Evolutionary conservation across 345 rosid species (phyloP), one percentile per base, ranked within the genome.

Genomic region (Rhizophora mangle): DNA sequence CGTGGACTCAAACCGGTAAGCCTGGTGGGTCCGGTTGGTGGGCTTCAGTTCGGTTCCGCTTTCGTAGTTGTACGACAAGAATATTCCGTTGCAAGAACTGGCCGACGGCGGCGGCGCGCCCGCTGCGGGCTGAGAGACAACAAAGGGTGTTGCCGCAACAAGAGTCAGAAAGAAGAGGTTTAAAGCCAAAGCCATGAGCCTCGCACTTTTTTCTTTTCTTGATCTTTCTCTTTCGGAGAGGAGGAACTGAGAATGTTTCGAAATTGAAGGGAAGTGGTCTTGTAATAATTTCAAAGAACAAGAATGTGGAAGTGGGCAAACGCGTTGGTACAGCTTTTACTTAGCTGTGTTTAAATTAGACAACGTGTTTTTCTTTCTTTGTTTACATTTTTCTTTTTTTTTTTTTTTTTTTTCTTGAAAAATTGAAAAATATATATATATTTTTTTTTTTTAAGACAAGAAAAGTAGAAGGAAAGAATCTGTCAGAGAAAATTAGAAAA

Each of bases 1-100:
- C 22, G 82, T 86, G 0, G 98, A 95, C 75, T 90, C 84, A 83
- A 95, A 95, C 39, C 94, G 79, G 82, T 92, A 95, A 5, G 97
- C 84, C 78, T 95, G 99, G 85, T 80, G 76, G 24, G 47, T 66
- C 6, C 86, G 85, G 62, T 81, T 75, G 49, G 82, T 79, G 20
- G 99, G 99, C 27, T 80, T 79, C 13, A 95, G 79, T 79, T 80
- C 64, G 53, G 83, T 47, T 31, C 99, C 99, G 5, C 39, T 36
- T 2, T 46, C 54, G 77, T 86, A 86, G 8, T 79, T 61, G 75
- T 92, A 95, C 0, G 96, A 81, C 26, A 95, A 39, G 80, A 82
- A 92, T 2, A 95, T 69, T 29, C 94, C 99, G 70, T 86, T 87
- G 80, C 99, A 95, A 20, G 56, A 36, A 63, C 78, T 74, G 34